phyloP scores from a whole-genome alignment of 2,329 filamentous ascomycete genomes.

The Fonsecaea monophora region DNA sequence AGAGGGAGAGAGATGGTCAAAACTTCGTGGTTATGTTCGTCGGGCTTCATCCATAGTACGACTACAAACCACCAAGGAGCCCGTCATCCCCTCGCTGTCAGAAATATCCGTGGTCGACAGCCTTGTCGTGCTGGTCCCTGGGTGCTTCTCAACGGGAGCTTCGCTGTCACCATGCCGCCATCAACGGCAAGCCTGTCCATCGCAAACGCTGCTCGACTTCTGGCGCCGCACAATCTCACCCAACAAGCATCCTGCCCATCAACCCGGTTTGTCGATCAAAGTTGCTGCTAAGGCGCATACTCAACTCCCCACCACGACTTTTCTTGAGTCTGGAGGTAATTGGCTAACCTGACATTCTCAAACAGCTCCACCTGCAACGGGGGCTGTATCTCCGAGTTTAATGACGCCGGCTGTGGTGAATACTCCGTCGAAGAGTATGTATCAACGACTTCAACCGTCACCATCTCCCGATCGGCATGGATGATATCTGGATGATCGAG shows the following conservation, averaged over 20 bases:
- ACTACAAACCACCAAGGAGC: background rate
- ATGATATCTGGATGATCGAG: constrained; percentile 26
- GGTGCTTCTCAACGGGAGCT: background rate
- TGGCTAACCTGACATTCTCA: background rate
- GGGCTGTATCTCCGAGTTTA: constrained; percentile 26
- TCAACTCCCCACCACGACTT: background rate
- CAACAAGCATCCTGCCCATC: background rate
- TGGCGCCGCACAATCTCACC: constrained; percentile 6
- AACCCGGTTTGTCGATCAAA: background rate
- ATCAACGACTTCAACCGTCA: constrained; percentile 4
- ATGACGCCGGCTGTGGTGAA: constrained; percentile 11
- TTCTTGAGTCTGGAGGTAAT: background rate
- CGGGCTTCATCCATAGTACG: background rate
- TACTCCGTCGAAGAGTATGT: constrained; percentile 4
- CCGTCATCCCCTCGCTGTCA: background rate
- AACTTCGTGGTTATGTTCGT: too few relatives aligned
- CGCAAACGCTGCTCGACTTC: background rate
- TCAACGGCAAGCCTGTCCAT: background rate
- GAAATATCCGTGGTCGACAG: background rate
- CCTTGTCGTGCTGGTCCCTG: background rate
- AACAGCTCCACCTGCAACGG: constrained; percentile 25
- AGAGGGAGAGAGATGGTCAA: background rate
- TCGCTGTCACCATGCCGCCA: background rate
- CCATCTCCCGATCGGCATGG: constrained; percentile 14
- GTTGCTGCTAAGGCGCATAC: constrained; percentile 5